Conservation (phyloP, 176 grass and related monocot species). For the Miscanthus lutarioriparius region DNA sequence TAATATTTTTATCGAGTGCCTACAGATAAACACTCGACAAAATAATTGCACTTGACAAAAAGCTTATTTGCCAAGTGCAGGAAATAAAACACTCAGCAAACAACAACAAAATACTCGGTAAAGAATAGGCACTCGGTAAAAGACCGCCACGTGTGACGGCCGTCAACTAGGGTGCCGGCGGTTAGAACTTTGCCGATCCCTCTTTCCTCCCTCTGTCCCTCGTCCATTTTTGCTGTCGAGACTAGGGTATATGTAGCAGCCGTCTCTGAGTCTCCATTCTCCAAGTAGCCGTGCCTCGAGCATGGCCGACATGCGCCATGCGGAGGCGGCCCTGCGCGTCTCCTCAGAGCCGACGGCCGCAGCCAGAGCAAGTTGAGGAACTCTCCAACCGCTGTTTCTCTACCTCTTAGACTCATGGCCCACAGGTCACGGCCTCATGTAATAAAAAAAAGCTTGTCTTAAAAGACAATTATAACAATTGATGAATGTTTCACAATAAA, state of each 20-base stretch:
- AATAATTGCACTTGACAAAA: no score
- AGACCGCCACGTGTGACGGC: no score
- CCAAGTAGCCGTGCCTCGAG: no score
- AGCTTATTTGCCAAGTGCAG: no score
- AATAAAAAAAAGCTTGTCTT: neutral
- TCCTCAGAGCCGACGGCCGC: neutral
- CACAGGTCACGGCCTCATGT: neutral
- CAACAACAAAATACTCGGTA: no score
- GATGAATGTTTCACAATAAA: neutral
- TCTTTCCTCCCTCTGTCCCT: neutral
- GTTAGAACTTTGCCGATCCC: neutral
- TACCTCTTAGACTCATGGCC: neutral
- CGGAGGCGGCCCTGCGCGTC: neutral
- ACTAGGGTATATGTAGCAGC: neutral
- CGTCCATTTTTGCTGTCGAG: neutral
- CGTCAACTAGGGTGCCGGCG: no score
- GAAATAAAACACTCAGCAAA: no score
- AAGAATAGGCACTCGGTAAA: no score
- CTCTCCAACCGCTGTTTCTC: neutral
- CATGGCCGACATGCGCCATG: neutral
- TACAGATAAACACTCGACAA: no score
- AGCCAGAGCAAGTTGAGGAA: neutral
- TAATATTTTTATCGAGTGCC: no score
- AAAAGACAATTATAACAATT: neutral
- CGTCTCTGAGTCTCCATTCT: neutral